phyloP scores from a whole-genome alignment of 441 rosid species.

The Omphalea diandra region DNA sequence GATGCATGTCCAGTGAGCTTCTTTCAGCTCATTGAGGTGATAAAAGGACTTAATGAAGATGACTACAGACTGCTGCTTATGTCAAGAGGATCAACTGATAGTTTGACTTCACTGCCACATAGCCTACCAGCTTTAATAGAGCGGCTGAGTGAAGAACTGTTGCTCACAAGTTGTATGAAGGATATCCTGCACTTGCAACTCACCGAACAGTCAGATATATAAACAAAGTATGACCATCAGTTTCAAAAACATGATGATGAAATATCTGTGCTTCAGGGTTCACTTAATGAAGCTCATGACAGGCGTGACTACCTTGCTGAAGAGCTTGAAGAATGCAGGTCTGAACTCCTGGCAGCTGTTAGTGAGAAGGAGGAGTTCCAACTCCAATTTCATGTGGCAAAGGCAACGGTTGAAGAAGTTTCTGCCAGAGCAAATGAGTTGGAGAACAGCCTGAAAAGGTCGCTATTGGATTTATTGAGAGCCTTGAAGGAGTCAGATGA shows the following conservation, averaged over 20 bases:
- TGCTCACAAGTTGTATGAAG: constrained; percentile 54
- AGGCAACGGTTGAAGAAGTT: constrained; percentile 50
- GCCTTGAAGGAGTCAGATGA: constrained; percentile 49
- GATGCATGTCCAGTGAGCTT: constrained; percentile 46
- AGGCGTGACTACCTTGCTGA: constrained; percentile 49
- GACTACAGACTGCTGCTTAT: constrained; percentile 56
- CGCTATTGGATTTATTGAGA: constrained; percentile 41
- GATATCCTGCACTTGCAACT: constrained; percentile 65
- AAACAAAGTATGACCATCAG: constrained; percentile 45
- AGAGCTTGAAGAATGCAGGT: constrained; percentile 69
- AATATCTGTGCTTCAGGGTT: constrained; percentile 47
- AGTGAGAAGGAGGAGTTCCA: constrained; percentile 55
- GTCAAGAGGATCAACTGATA: constrained; percentile 41
- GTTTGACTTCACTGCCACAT: constrained; percentile 24
- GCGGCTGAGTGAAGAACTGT: constrained; percentile 70
- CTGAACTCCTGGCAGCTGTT: constrained; percentile 54
- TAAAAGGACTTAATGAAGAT: constrained; percentile 63
- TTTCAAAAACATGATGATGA: constrained; percentile 53
- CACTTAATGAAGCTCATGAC: constrained; percentile 41
- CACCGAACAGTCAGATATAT: constrained; percentile 57
- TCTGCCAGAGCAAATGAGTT: constrained; percentile 51
- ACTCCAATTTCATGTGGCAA: constrained; percentile 48
- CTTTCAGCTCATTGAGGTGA: constrained; percentile 48
- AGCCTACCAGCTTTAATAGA: constrained; percentile 36
- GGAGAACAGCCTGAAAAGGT: constrained; percentile 61